phyloP scores from a whole-genome alignment of 2,329 filamentous ascomycete species.

The Pseudogymnoascus sp. region DNA sequence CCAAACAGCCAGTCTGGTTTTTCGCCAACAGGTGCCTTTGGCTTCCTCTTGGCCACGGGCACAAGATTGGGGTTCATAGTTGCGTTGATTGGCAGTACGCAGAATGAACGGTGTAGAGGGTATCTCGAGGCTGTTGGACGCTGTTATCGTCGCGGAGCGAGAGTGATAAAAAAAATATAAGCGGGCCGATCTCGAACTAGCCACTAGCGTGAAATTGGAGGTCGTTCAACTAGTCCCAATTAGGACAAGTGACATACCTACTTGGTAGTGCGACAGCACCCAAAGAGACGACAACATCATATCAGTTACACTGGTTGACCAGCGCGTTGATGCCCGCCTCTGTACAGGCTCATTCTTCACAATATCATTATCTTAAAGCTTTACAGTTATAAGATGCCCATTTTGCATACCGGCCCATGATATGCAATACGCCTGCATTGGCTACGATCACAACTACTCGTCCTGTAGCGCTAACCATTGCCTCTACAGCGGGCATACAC shows the following conservation, averaged over 20 bases:
- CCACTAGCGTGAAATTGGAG: not conserved
- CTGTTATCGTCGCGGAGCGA: not conserved
- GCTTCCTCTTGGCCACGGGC: conserved; percentile 26
- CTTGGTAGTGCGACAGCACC: conserved; percentile 1
- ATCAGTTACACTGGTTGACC: conserved; percentile 1
- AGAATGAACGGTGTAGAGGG: not conserved
- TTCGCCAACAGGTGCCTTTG: conserved; percentile 12
- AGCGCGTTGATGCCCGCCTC: conserved; percentile 1
- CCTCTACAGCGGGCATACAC: conserved; percentile 12
- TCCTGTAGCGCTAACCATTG: not conserved
- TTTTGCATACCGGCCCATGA: not conserved
- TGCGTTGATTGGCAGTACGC: conserved; percentile 3
- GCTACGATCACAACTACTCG: not conserved
- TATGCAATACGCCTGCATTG: conserved; percentile 7
- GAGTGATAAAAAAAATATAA: conserved; percentile 7
- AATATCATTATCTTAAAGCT: not conserved
- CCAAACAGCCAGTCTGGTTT: conserved; percentile 29
- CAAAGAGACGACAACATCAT: conserved; percentile 6
- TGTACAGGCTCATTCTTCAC: not conserved
- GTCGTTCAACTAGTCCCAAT: not conserved
- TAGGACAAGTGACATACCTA: conserved; percentile 4
- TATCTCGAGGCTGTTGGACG: not conserved
- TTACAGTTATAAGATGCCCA: conserved; percentile 6
- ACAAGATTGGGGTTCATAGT: conserved; percentile 24
- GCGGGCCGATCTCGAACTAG: conserved; percentile 2